Evolutionary conservation across 306 rosid genomes (phyloP), one percentile per base, ranked within the genome.

Genomic region (Lathyrus sativus): DNA sequence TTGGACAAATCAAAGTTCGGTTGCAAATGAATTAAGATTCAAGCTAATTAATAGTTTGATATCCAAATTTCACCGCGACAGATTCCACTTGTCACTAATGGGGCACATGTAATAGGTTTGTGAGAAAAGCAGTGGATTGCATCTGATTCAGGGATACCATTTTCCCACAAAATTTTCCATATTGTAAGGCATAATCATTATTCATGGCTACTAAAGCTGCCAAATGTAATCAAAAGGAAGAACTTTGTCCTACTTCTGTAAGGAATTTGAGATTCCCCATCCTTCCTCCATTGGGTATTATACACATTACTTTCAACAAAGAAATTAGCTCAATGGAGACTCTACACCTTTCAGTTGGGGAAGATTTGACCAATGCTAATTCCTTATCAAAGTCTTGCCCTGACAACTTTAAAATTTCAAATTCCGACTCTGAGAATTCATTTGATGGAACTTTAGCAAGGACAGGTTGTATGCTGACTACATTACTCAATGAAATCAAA

Each of bases 51-150:
- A n/a, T n/a, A n/a, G n/a, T n/a, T n/a, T n/a, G n/a, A n/a, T n/a
- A n/a, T n/a, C n/a, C n/a, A n/a, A n/a, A n/a, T n/a, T n/a, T n/a
- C n/a, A n/a, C n/a, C n/a, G n/a, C n/a, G n/a, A n/a, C n/a, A n/a
- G n/a, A n/a, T n/a, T n/a, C n/a, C n/a, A n/a, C n/a, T n/a, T n/a
- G n/a, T n/a, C n/a, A n/a, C n/a, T 50, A 85, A 73, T 61, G 96
- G 98, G 57, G 96, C 90, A 50, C 87, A 62, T 75, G 98, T 82
- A 61, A 81, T 92, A 35, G 96, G 98, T 67, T 82, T 92, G 86
- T 85, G 86, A 70, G 98, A 89, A 85, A 92, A 82, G 78, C 92
- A 80, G 45, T 87, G 92, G 96, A 68, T 89, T 73, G 80, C 95
- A 37, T 76, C 82, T 80, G 95, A 86, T 15, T 79, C 82, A 65